Evolutionary conservation across 1,284 basidiomycete species (phyloP), one percentile per base, ranked within the genome.

Genomic region (Heterobasidion parviporum): DNA sequence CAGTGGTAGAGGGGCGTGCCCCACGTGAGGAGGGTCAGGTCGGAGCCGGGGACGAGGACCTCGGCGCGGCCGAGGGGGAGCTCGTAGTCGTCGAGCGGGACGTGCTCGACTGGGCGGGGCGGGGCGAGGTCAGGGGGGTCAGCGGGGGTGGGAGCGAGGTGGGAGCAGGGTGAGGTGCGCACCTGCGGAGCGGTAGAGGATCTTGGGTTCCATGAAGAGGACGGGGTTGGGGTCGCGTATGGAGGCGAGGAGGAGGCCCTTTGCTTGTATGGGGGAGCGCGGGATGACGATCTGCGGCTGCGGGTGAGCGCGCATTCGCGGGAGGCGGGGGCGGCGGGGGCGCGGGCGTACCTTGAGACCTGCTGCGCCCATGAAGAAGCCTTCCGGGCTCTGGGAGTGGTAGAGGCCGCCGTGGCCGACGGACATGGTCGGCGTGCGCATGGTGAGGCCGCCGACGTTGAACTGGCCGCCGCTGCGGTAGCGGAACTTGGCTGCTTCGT

Each of bases 351-450:
- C 93, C 78, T 96, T 96, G 44, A 98, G 65, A 0, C 94, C 95
- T 0, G 92, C 78, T 2, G 92, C 94, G 50, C 88, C 92, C 74
- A 97, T 82, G 70, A 97, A 98, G 72, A 87, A 98, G 0, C 90
- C 94, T 74, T 98, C 94, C 1, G 94, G 93, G 56, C 89, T 92
- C 70, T 98, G 94, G 4, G 90, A 94, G 67, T 98, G 94, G 68
- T 98, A 98, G 57, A 96, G 70, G 12, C 89, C 95, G 46, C 94
- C 94, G 67, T 96, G 94, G 0, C 94, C 93, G 63, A 96, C 94
- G 12, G 90, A 85, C 84, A 93, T 93, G 15, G 87, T 87, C 1
- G 94, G 93, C 12, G 89, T 87, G 8, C 94, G 85, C 53, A 98
- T 82, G 1, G 95, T 98, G 46, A 98, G 74, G 1, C 83, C 85